Evolutionary conservation across 2,329 filamentous ascomycete species (phyloP), one percentile per base, ranked within the genome.

Genomic region (Leptographium flavum): DNA sequence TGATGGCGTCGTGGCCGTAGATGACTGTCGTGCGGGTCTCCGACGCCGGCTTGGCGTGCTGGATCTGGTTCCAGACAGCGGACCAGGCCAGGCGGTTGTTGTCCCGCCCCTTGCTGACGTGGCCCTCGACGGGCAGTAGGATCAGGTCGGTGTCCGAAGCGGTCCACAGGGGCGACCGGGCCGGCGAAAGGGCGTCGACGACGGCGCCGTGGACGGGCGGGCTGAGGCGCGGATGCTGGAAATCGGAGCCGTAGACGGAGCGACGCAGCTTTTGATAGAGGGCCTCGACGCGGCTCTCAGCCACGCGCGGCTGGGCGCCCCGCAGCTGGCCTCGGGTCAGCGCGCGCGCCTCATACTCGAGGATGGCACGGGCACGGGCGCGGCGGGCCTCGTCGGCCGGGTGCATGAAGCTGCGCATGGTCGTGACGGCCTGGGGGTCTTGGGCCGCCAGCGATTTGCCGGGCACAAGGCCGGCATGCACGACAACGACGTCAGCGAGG

Each of bases 381-480:
- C 52, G 47, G 22, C 54, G 79, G 13, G 75, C 63, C 48, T 76
- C 71, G 11, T 75, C 79, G 11, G 69, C 63, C 37, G 17, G 79
- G 52, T 68, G 70, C 53, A 83, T 70, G 45, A 94, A 74, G 7
- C 79, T 84, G 46, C 87, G 79, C 85, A 98, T 93, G 58, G 87
- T 92, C 87, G 95, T 95, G 35, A 84, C 83, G 43, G 82, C 80
- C 60, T 76, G 79, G 0, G 87, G 82, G 60, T 95, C 72, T 54
- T 81, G 90, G 43, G 73, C 67, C 39, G 80, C 69, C 14, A 94
- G 68, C 1, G 73, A 61, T 1, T 94, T 65, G 5, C 79, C 82
- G 0, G 90, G 86, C 0, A 92, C 79, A 2, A 96, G 70, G 1
- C 92, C 92, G 0, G 77, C 90, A 64, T 96, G 92, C 7, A 88